Percentiles rank a stretch among this genome's conserved stretches.
Evolutionary conservation across 2,329 filamentous ascomycete species (phyloP).

Genomic region (Talaromyces sp.): DNA sequence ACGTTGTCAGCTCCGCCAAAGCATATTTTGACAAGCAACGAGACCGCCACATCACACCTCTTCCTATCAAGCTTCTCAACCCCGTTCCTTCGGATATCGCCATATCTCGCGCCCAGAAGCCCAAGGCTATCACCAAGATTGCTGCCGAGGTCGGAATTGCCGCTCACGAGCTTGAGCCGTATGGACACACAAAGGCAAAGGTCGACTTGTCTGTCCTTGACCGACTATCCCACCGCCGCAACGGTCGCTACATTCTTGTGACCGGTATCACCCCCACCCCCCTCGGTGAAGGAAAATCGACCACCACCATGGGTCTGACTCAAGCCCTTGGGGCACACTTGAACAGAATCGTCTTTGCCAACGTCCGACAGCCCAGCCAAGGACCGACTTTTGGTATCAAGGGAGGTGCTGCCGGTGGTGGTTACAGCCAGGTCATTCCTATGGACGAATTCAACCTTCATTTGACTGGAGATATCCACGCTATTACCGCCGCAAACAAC

Average conservation of each 20-base stretch:
- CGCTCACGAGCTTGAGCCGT: slow-evolving; percentile 85
- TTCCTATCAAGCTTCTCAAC: slow-evolving; percentile 73
- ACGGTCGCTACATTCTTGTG: slow-evolving; percentile 88
- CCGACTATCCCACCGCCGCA: slow-evolving; percentile 77
- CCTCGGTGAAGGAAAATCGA: slow-evolving; percentile 95
- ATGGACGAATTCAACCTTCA: slow-evolving; percentile 99
- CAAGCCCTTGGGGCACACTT: slow-evolving; percentile 90
- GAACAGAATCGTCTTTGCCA: slow-evolving; percentile 85
- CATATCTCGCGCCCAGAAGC: slow-evolving; percentile 80
- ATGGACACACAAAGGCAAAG: slow-evolving; percentile 94
- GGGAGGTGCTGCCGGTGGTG: slow-evolving; percentile 92
- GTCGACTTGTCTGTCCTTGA: slow-evolving; percentile 78
- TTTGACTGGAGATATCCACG: slow-evolving; percentile 95
- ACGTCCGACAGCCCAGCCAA: slow-evolving; percentile 94
- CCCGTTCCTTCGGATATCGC: slow-evolving; percentile 96
- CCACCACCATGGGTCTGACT: slow-evolving; percentile 90
- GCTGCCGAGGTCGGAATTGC: slow-evolving; percentile 85
- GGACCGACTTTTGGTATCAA: slow-evolving; percentile 99
- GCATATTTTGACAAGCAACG: slow-evolving; percentile 80
- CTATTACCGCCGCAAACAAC: slow-evolving; percentile 96
- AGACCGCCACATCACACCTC: slow-evolving; percentile 70
- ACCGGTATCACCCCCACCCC: slow-evolving; percentile 96
- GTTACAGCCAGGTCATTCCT: slow-evolving; percentile 97
- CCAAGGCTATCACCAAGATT: slow-evolving; percentile 84
- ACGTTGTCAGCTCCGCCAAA: slow-evolving; percentile 83